Percentiles rank a stretch among this genome's conserved stretches.
Evolutionary conservation across 192 early-diverging fungal species (phyloP).

Genomic region (Rhizoclosmatium sp.): DNA sequence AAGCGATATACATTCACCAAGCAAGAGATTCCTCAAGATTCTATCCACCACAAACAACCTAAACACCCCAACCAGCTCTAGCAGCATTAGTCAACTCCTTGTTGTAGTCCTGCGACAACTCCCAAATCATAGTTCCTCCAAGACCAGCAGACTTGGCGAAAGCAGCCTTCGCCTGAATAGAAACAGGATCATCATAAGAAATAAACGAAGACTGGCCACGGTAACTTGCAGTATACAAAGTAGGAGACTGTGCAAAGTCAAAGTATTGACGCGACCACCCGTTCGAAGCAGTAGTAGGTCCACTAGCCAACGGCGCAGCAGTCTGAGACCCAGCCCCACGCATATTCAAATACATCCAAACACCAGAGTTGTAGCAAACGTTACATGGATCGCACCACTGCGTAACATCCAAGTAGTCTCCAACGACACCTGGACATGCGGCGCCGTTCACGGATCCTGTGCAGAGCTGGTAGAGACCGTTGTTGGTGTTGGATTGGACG

Average conservation of each 20-base stretch:
- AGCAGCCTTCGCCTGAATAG: constrained; percentile 67
- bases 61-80: background rate
- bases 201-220: constrained; percentile 56
- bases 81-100: background rate
- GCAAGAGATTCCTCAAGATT: too few species aligned
- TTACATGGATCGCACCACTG: constrained; percentile 11
- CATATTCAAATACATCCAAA: constrained; percentile 57
- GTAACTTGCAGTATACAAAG: constrained; percentile 60
- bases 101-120: background rate
- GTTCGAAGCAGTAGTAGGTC: constrained; percentile 46
- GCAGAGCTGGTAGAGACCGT: constrained; percentile 22
- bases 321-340: background rate
- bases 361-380: constrained; percentile 39
- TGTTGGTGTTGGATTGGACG: constrained; percentile 16
- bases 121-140: constrained; percentile 33
- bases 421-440: constrained; percentile 7
- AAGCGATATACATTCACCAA: too few species aligned
- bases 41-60: too few species aligned
- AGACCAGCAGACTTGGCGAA: constrained; percentile 58
- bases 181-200: constrained; percentile 78
- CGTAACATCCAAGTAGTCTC: constrained; percentile 27
- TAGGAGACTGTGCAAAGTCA: constrained; percentile 56
- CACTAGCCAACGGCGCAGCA: constrained; percentile 41
- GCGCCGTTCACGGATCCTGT: background rate
- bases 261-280: constrained; percentile 69